These are phyloP conservation scores for Pugionium dolabratum DNA, from an alignment of 345 rosid species.

Conservation along the genomic window DNA sequence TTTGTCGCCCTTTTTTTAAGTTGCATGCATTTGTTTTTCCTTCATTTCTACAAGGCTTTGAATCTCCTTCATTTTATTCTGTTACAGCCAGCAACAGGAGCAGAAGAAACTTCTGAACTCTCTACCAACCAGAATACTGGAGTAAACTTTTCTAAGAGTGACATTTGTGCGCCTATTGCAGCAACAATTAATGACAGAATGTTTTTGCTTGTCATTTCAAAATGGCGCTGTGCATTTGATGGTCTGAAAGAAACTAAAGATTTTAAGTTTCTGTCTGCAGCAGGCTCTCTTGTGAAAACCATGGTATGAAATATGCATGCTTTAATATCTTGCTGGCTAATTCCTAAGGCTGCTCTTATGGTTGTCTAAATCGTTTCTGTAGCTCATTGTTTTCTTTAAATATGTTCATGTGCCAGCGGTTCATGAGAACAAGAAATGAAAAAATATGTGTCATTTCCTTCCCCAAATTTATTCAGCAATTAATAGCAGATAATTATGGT, in stretches of 20 bases:
- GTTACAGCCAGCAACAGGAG: conserved; percentile 49
- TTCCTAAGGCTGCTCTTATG: neutral
- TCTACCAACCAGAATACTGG: conserved; percentile 42
- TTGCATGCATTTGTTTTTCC: neutral
- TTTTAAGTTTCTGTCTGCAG: conserved; percentile 73
- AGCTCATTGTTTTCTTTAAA: conserved; percentile 7
- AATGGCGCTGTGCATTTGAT: conserved; percentile 83
- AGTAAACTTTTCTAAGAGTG: conserved; percentile 57
- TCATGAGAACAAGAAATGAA: conserved; percentile 2
- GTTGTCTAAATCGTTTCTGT: conserved; percentile 9
- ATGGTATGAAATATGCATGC: conserved; percentile 53
- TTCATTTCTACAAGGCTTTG: conserved; percentile 1
- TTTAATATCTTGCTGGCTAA: conserved; percentile 14
- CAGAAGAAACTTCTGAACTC: conserved; percentile 44
- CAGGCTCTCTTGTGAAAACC: conserved; percentile 76
- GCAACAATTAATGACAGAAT: conserved; percentile 85
- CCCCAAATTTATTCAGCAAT: conserved; percentile 12
- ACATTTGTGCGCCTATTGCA: conserved; percentile 91
- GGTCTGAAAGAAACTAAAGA: conserved; percentile 82
- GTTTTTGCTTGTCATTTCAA: conserved; percentile 78
- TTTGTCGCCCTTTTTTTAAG: conserved; percentile 8
- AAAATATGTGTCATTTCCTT: neutral
- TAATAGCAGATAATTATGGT: conserved; percentile 17
- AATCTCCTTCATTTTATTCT: neutral
- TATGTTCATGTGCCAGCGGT: neutral